Evolutionary conservation across 1,284 basidiomycete genomes (phyloP), one percentile per base, ranked within the genome.

Genomic region (Ceratobasidium theobromae): DNA sequence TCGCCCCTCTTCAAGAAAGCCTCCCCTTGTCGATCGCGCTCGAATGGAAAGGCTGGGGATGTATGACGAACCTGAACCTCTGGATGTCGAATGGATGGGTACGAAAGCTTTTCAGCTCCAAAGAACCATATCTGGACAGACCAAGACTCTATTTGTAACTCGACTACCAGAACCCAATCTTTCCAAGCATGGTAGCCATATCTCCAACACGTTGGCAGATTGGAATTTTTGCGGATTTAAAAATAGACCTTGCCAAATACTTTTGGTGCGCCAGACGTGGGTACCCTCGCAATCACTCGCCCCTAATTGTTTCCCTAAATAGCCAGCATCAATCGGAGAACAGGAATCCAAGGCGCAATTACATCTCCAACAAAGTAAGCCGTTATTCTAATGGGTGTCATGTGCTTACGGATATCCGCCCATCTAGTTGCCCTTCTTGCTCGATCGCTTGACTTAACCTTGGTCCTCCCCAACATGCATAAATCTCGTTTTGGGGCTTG

Each of bases 401-500:
- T 8, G 3, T 49, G 6, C n/a, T 21, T 45, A 8, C 16, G 35
- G 35, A 38, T 21, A 32, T 23, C 18, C 45, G 12, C 33, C 43
- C 3, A 16, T 23, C 23, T 27, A 60, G 43, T 67, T 45, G 66
- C 54, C 12, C 16, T 58, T n/a, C 43, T 67, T 23, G 46, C 66
- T 14, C 66, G 55, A n/a, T 25, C 35, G 14, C 46, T 67, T 5
- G 46, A 67, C 25, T 18, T 28, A 18, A 67, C 66, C 9, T 54
- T 67, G 16, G 55, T 67, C 2, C 66, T 67, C 3, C 66, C 66
- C 16, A 57, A 57, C 32, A 60, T 67, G 54, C 35, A 48, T 21
- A 67, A 67, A 30, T 49, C 66, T 27, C 66, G 66, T 21, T 58
- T 67, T 21, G 55, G 66, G 5, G 35, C 55, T 16, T 67, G 66